Evolutionary conservation across 768 basidiomycete species (phyloP), one percentile per base, ranked within the genome.

Genomic region (Leccinum rimulosum): DNA sequence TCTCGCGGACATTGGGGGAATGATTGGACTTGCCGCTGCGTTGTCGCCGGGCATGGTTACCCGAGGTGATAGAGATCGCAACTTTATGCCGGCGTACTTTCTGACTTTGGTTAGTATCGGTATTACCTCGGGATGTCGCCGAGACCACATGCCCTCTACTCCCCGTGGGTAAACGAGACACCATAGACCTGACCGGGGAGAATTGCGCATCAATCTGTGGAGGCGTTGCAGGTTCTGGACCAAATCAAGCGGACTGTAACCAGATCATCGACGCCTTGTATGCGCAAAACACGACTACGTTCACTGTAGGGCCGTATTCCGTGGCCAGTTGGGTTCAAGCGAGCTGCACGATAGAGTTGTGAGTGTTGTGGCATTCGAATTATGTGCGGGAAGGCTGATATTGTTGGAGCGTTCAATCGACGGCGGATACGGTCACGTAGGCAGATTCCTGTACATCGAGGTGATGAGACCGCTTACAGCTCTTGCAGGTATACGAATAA

Each of bases 341-440:
- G 19, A 57, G 60, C 43, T 61, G 61, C 10, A 57, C 50, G 15
- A 45, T 62, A 40, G 25, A 40, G 11, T 57, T 53, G 54, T 62
- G 27, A 60, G 59, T 48, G 27, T n/a, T 15, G 5, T 31, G 30
- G 4, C 57, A n/a, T 47, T 27, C 28, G 31, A 28, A 12, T 22
- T 48, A 10, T 8, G 14, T 19, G 27, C 19, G 30, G 7, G 25
- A 10, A 25, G 19, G 31, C 43, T 52, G 45, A 60, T 51, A 10
- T 14, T 31, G 6, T 25, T 15, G 27, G 35, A 60, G 59, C 2
- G 22, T 60, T 22, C 59, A 60, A 31, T 52, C 58, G 15, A 60
- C 58, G 22, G 51, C 25, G 3, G 58, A 60, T 53, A 53, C 59
- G 7, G 50, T 60, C 48, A 50, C 58, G 35, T 43, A 38, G n/a